Base-by-base conservation (phyloP, 192 early-diverging fungal genomes). In the Backusella mclennaniae region DNA sequence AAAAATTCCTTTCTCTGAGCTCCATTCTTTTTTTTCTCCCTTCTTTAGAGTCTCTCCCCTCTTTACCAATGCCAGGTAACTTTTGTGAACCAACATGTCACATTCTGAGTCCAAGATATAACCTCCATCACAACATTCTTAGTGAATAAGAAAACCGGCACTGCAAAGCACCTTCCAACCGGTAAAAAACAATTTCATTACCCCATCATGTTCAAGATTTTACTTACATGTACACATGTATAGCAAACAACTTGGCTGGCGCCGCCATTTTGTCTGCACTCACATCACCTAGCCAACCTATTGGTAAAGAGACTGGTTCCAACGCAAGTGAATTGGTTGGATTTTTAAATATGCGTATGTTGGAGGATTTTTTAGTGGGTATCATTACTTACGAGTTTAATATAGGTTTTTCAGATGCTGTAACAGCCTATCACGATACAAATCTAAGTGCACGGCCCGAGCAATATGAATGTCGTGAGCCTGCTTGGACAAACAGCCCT, bases 321-420 rank as follows among this genome's bases (percentile, higher is more conserved):
- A 63, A 63, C 29, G 8, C 56, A 63, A 26, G 23, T 29, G 56
- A 63, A 63, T 11, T 63, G 9, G 21, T 63, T 23, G 12, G 56
- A 14, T 63, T 63, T 63, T 63, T 63, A 29, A 63, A 63, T 63
- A 63, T 63, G 56, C 56, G 56, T 63, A 63, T 23, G 56, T 63
- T 9, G 6, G 6, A n/a, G 17, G 3, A 33, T 33, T 3, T 33
- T 0, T 3, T 33, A 33, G 33, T 3, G 33, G 33, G 31, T 3
- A 33, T 33, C 33, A 2, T 33, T 33, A 33, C 2, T 33, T 33
- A 33, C 3, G 33, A 3, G 33, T 33, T 33, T 33, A 0, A 26
- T 29, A 63, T 29, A 63, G 56, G 56, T 1, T 63, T 63, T 63
- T 63, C 56, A 23, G 56, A 63, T 63, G 26, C 56, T 31, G 2